Evolutionary conservation across 139 green algal genomes (phyloP).

Genomic region (Tetradesmus obliquus): DNA sequence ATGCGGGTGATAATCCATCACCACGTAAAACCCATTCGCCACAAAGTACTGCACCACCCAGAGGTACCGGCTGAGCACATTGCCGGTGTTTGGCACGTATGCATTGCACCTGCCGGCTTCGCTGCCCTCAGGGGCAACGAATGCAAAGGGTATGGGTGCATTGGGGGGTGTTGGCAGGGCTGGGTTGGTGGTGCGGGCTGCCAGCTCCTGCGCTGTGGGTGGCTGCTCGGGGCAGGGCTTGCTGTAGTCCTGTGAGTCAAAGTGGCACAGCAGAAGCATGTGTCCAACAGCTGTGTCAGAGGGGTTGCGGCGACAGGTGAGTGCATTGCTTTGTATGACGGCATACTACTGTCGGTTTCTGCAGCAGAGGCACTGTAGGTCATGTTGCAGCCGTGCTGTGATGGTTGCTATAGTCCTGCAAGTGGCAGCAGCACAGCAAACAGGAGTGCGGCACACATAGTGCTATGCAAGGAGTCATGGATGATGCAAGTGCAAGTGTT

Average conservation of each 20-base stretch:
- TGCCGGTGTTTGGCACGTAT: constrained; percentile 22
- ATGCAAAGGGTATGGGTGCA: not conserved
- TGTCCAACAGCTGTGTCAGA: too few relatives aligned
- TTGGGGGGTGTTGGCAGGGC: not conserved
- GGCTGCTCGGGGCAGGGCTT: not conserved
- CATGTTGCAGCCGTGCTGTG: too few relatives aligned
- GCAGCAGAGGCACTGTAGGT: too few relatives aligned
- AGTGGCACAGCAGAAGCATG: not conserved
- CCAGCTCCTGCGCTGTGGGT: not conserved
- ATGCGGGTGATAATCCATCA: constrained; percentile 13
- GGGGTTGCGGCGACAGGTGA: too few relatives aligned
- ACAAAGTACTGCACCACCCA: constrained; percentile 38
- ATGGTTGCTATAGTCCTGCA: too few relatives aligned
- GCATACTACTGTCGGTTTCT: too few relatives aligned
- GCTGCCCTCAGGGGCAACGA: not conserved
- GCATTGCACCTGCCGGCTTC: constrained; percentile 16
- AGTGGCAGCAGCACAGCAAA: too few relatives aligned
- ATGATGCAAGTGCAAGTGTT: too few relatives aligned
- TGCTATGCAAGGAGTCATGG: too few relatives aligned
- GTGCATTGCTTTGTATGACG: too few relatives aligned
- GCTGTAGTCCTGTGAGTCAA: constrained; percentile 20
- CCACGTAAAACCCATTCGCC: constrained; percentile 23
- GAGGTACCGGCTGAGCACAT: constrained; percentile 4
- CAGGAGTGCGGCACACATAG: too few relatives aligned
- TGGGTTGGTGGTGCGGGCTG: constrained; percentile 5